A percentile compares a stretch with the other conserved stretches of the same genome.
Conservation (phyloP, 495 filamentous ascomycete species). For the Aspergillus steynii region DNA sequence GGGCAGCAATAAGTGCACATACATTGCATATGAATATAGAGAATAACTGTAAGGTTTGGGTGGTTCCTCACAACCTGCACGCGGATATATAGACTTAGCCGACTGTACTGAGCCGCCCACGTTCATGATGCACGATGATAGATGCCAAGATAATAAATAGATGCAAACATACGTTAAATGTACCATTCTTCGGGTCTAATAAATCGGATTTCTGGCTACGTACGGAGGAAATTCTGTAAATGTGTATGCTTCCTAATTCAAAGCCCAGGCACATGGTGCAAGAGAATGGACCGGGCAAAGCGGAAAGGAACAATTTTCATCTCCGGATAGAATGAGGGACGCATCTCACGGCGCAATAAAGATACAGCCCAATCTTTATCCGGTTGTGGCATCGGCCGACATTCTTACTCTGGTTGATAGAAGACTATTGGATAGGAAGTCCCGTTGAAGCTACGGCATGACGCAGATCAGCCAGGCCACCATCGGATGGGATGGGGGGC, state of each 20-base stretch:
- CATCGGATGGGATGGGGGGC: too few species aligned
- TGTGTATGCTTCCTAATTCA: conserved; percentile 34
- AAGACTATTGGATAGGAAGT: neutral
- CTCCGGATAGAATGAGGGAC: conserved; percentile 55
- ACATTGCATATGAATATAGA: too few species aligned
- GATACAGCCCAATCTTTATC: conserved; percentile 53
- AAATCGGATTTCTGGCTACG: neutral
- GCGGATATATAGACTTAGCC: too few species aligned
- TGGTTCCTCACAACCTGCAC: too few species aligned
- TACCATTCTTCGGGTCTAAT: too few species aligned
- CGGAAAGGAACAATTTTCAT: conserved; percentile 31
- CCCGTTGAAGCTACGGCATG: too few species aligned
- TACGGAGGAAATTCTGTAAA: neutral
- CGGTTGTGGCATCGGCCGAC: conserved; percentile 23
- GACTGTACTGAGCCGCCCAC: too few species aligned
- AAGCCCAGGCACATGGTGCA: conserved; percentile 23
- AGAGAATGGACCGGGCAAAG: conserved; percentile 28
- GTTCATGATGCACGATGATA: too few species aligned
- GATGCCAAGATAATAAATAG: too few species aligned
- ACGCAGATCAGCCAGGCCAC: too few species aligned
- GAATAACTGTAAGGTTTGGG: too few species aligned
- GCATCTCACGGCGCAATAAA: conserved; percentile 40
- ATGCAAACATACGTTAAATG: too few species aligned
- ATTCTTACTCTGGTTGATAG: neutral
- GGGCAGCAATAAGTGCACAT: neutral